Evolutionary conservation across 208 protist genomes (phyloP).

Genomic region (Angomonas deanei): DNA sequence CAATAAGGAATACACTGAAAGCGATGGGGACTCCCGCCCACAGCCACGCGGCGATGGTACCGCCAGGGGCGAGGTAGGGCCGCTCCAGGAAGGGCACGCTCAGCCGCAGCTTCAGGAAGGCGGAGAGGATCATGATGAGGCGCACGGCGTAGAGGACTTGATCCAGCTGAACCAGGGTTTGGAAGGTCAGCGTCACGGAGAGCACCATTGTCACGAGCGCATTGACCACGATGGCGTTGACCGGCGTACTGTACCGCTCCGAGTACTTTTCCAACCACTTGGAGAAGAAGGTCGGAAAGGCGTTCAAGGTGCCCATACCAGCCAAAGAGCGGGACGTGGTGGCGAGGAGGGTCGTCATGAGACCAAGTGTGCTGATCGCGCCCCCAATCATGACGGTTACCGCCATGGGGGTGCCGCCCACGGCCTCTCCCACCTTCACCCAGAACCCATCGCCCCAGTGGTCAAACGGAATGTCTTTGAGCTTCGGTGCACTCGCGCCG

Average conservation of each 20-base stretch:
- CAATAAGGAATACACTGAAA: conserved; percentile 67
- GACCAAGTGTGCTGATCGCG: conserved; percentile 71
- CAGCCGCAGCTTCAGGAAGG: conserved; percentile 67
- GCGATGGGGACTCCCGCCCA: conserved; percentile 65
- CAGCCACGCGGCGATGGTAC: conserved; percentile 33
- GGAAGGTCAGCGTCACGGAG: conserved; percentile 66
- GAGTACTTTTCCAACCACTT: conserved; percentile 60
- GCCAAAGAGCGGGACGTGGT: conserved; percentile 81
- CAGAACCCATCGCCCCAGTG: conserved; percentile 85
- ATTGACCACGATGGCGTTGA: conserved; percentile 81
- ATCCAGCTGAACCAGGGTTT: conserved; percentile 75
- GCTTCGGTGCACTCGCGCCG: conserved; percentile 52
- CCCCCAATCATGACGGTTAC: conserved; percentile 73
- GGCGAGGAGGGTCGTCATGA: conserved; percentile 80
- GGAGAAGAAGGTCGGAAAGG: conserved; percentile 67
- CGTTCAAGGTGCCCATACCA: conserved; percentile 85
- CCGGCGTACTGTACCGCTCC: conserved; percentile 46
- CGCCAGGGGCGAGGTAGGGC: conserved; percentile 69
- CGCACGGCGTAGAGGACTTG: conserved; percentile 84
- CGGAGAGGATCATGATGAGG: conserved; percentile 65
- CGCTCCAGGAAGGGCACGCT: conserved; percentile 69
- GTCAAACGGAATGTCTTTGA: conserved; percentile 50
- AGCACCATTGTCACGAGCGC: conserved; percentile 65
- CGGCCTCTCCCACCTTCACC: conserved; percentile 80
- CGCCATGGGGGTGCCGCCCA: conserved; percentile 72